Percentiles rank a stretch among this genome's conserved stretches.
Evolutionary conservation across 1,284 basidiomycete genomes (phyloP).

Genomic region (Fistulinella cinereoalba): DNA sequence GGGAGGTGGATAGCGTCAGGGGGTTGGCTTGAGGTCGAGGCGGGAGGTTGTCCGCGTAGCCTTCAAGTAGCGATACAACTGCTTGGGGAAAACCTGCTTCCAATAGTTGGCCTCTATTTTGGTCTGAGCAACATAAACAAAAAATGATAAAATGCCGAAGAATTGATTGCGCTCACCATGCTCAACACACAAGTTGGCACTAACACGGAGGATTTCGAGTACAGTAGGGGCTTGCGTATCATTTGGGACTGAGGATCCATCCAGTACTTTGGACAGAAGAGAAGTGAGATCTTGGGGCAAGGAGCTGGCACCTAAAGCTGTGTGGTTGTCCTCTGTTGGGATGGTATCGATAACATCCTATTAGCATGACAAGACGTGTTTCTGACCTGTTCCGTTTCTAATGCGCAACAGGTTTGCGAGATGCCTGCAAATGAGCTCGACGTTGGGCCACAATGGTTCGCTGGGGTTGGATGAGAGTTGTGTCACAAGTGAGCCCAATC

Average conservation of each 20-base stretch:
- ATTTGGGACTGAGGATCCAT: conserved; percentile 46
- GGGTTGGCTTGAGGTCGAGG: conserved; percentile 41
- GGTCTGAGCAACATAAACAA: conserved; percentile 39
- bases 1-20: conserved; percentile 50
- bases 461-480: conserved; percentile 37
- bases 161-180: conserved; percentile 49
- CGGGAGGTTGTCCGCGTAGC: conserved; percentile 58
- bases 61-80: conserved; percentile 63
- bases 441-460: conserved; percentile 47
- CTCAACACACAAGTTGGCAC: conserved; percentile 78
- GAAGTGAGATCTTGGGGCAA: conserved; percentile 63
- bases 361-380: conserved; percentile 1
- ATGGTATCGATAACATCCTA: conserved; percentile 13
- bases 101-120: conserved; percentile 65
- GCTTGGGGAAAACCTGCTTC: conserved; percentile 68
- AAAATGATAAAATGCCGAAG: background rate
- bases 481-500: conserved; percentile 31
- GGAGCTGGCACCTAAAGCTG: conserved; percentile 58
- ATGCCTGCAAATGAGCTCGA: conserved; percentile 50
- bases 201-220: conserved; percentile 68
- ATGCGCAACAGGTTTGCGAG: conserved; percentile 62
- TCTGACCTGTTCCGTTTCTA: conserved; percentile 48
- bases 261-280: conserved; percentile 54
- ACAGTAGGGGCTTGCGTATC: conserved; percentile 46
- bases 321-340: conserved; percentile 62